Conservation (phyloP, 495 filamentous ascomycete genomes). For the Rhypophila decipiens region DNA sequence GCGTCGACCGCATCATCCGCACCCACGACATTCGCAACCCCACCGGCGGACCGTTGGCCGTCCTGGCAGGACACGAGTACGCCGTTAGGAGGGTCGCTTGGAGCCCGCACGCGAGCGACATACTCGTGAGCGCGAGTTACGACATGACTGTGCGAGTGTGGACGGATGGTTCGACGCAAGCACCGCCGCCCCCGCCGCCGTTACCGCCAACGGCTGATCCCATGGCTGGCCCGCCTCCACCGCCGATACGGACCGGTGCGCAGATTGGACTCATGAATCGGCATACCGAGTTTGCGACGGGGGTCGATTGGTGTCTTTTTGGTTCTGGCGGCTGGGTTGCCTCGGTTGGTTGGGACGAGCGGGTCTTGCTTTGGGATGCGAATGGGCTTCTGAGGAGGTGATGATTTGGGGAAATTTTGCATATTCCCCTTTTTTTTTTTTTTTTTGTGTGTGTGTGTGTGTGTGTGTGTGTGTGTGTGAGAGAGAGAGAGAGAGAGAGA, state of each 20-base stretch:
- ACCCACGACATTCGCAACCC: constrained; percentile 82
- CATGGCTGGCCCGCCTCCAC: no score
- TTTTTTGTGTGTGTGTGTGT: no score
- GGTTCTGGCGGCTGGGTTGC: constrained; percentile 94
- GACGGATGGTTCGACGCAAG: constrained; percentile 66
- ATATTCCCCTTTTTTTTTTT: no score
- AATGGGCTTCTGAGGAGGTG: constrained; percentile 26
- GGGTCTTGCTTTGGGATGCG: constrained; percentile 87
- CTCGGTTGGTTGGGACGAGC: constrained; percentile 88
- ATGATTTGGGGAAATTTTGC: no score
- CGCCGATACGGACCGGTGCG: constrained; percentile 43
- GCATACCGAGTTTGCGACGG: constrained; percentile 96
- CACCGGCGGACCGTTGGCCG: constrained; percentile 57
- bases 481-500: no score
- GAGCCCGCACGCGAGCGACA: constrained; percentile 84
- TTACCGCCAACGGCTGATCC: constrained; percentile 11
- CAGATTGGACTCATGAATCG: constrained; percentile 82
- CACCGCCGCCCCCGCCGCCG: constrained; percentile 6
- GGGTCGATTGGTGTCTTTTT: constrained; percentile 97
- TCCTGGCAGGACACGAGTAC: constrained; percentile 82
- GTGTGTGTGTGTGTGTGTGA: no score
- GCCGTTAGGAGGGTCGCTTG: constrained; percentile 79
- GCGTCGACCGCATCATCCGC: constrained; percentile 81
- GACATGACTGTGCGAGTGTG: constrained; percentile 96
- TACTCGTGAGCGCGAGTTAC: constrained; percentile 83